Evolutionary conservation across 192 early-diverging fungal species (phyloP), one percentile per base, ranked within the genome.

Genomic region (Spizellomyces sp.): DNA sequence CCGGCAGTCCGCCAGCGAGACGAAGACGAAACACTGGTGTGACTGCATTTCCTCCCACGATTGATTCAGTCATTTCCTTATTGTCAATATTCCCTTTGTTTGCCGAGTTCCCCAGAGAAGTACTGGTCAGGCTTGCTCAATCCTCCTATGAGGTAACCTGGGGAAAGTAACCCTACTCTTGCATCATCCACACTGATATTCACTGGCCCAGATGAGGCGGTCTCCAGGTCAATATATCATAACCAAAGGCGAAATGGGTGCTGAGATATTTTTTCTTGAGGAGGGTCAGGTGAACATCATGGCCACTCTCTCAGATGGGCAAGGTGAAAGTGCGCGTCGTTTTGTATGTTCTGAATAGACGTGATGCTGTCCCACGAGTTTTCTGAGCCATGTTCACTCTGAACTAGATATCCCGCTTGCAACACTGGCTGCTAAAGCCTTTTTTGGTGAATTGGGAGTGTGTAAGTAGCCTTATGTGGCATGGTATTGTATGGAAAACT

Each of bases 371-470:
- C 27, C 27, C 27, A 36, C 27, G 27, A 36, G 27, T 36, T 36
- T 36, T 36, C 27, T 36, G 27, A 36, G 27, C 21, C 61, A 44
- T 69, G 14, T 2, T 0, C 17, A 22, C 0, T 2, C 0, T 69
- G 62, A n/a, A n/a, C 2, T 22, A 61, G 68, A 70, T 12, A 62
- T 75, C 0, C 54, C 77, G 14, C 45, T 69, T 8, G 73, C 66
- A 27, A 68, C 68, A 12, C 59, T 74, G 14, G 42, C 56, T 45
- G 75, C 68, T 22, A 56, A 58, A 7, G 43, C 57, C 7, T 77
- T 83, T 57, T 83, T 83, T 64, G 80, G 80, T 1, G 77, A 81
- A 52, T 67, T 81, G 3, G 79, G 77, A 44, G 52, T 81, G 10
- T 68, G 77, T 77, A 48, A 70, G 75, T 80, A 19, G 2, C 21